Conservation (phyloP, 768 basidiomycete genomes). For the Holtermanniella nyarrowii region DNA sequence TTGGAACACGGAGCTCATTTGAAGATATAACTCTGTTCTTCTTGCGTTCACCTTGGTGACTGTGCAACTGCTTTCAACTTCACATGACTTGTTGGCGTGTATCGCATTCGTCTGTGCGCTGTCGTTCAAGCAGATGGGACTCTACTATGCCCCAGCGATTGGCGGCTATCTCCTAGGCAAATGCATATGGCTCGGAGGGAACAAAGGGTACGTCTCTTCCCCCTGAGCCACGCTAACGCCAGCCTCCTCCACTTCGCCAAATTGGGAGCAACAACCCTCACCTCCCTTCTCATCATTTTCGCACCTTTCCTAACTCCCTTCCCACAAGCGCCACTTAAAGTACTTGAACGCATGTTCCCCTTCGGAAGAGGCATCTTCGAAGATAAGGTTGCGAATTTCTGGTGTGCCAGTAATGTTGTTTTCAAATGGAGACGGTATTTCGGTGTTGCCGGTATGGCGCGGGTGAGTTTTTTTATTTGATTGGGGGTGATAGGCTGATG, state of each 20-base stretch:
- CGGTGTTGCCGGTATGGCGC: conserved; percentile 14
- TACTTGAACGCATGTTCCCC: conserved; percentile 76
- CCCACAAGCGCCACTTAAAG: conserved; percentile 50
- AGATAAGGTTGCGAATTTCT: conserved; percentile 75
- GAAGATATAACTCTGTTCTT: conserved; percentile 77
- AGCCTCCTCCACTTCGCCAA: conserved; percentile 52
- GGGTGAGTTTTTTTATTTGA: conserved; percentile 8
- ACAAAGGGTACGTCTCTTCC: conserved; percentile 51
- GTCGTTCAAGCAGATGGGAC: conserved; percentile 90
- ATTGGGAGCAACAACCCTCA: conserved; percentile 54
- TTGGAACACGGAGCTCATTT: too few relatives aligned
- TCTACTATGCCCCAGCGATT: conserved; percentile 89
- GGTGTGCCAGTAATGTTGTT: conserved; percentile 84
- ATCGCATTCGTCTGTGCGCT: conserved; percentile 72
- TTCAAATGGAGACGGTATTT: conserved; percentile 63
- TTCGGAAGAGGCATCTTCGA: conserved; percentile 56
- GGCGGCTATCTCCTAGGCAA: conserved; percentile 82
- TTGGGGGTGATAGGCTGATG: neutral
- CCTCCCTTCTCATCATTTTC: conserved; percentile 62
- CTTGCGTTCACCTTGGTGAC: conserved; percentile 51
- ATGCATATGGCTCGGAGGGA: conserved; percentile 68
- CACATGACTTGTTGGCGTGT: conserved; percentile 64
- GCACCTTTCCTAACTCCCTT: conserved; percentile 57
- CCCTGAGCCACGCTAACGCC: too few relatives aligned
- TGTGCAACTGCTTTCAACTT: conserved; percentile 58